Base-by-base conservation (phyloP, 1,284 basidiomycete genomes). In the Cystobasidium sp. region DNA sequence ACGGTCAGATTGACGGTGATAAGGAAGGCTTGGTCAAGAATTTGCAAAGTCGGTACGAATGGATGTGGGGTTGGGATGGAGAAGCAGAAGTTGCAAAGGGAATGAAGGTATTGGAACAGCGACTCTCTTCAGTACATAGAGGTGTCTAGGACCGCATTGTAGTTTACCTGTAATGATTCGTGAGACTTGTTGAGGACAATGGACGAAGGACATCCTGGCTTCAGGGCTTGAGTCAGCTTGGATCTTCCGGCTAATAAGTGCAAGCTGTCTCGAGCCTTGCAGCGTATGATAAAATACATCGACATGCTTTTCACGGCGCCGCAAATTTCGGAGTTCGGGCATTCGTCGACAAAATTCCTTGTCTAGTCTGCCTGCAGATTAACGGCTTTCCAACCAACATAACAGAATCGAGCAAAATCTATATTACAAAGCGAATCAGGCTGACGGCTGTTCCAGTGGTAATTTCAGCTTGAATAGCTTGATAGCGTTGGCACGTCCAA, bases 1-100 rank as follows among this genome's bases (percentile, higher is more conserved):
- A 71, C 31, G 59, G 61, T 37, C n/a, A 22, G 31, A 71, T 71
- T 37, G 49, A 71, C 31, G 69, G 61, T 18, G 61, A 71, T 37
- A 59, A 62, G 37, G 52, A 62, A 31, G 49, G 46, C 14, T 31
- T 71, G 12, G 56, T 61, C n/a, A 39, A 71, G 20, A 71, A 71
- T 22, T 59, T 71, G 46, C 61, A 49, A 51, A 64, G 37, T 20
- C 22, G 69, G n/a, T 71, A 71, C 22, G 61, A 51, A 39, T 71
- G 69, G 69, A 71, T 71, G 58, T 71, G 69, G 69, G 49, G 59
- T 49, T 71, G 69, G 69, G n/a, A 71, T 31, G 69, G 69, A 8
- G 66, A 68, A 20, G 43, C 24, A 18, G 66, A 68, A 47, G 66
- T 68, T 22, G 53, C 51, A 22, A 37, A 53, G 7, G 55, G 66